Evolutionary conservation across 768 basidiomycete genomes (phyloP).

Genomic region (Tubosaeta sp.): DNA sequence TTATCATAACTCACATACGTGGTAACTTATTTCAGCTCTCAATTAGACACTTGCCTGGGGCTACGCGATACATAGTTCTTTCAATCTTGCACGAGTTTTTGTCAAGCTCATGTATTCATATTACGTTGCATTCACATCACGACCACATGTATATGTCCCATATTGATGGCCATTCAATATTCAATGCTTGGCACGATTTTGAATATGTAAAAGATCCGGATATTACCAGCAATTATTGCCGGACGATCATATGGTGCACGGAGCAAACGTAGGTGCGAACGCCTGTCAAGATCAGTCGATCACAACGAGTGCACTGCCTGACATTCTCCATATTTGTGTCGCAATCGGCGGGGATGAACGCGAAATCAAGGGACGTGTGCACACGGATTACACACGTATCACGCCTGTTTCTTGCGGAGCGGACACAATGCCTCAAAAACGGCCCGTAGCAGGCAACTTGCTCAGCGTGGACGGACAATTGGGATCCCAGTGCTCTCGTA

Average conservation of each 20-base stretch:
- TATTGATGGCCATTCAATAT: neutral
- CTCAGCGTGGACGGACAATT: neutral
- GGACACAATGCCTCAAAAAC: neutral
- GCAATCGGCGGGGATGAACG: neutral
- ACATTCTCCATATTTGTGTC: neutral
- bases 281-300: neutral
- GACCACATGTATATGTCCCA: neutral
- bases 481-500: neutral
- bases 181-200: neutral
- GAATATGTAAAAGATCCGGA: neutral
- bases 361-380: neutral
- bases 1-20: conserved; percentile 10
- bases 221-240: no score
- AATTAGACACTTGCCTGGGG: conserved; percentile 8
- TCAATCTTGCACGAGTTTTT: neutral
- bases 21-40: conserved; percentile 15
- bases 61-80: neutral
- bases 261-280: neutral
- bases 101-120: neutral
- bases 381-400: neutral
- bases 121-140: neutral
- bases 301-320: neutral
- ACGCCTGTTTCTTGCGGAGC: neutral
- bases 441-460: neutral
- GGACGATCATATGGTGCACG: neutral